Evolutionary conservation across 768 basidiomycete species (phyloP), one percentile per base, ranked within the genome.

Genomic region (Kwoniella shandongensis): DNA sequence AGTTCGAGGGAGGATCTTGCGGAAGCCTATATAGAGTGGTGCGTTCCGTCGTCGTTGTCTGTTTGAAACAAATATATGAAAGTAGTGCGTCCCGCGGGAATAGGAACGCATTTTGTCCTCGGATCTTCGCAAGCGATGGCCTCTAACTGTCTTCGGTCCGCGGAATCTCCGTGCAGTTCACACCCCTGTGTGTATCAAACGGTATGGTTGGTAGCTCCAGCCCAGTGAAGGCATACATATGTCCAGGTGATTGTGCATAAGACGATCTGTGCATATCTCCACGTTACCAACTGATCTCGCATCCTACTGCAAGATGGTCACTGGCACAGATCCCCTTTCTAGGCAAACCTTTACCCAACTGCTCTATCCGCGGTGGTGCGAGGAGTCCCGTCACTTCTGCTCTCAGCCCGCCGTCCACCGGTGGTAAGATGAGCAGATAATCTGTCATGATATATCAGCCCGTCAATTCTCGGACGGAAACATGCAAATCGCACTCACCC

Each of bases 301-400:
- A 84, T 29, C 83, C 85, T 12, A 98, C 79, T 2, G 87, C 86
- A 55, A 90, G 80, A 71, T 96, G 94, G 76, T 97, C 94, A 65
- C 87, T 89, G 10, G 88, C 88, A 67, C 86, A 88, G 44, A 94
- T 79, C 13, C 83, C 84, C 62, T 83, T 83, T 69, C 84, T 80
- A n/a, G 94, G 93, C 29, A 98, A 78, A 4, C 92, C 94, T 4
- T 81, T 80, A 8, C 79, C 81, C 22, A 96, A 80, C 47, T 84
- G 81, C 47, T 82, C 78, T 27, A 80, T 80, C 23, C 64, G 72
- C 67, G 86, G 86, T 13, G 88, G 85, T 25, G 81, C 73, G 10
- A 90, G 82, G 25, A 93, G 78, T 11, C 83, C 48, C 81, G 27
- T 77, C 70, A 36, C 88, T 76, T 23, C 68, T 64, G 35, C 80